These are phyloP conservation scores for Eimeria brunetti DNA, from an alignment of 169 alveolate species.

Conservation along the genomic window DNA sequence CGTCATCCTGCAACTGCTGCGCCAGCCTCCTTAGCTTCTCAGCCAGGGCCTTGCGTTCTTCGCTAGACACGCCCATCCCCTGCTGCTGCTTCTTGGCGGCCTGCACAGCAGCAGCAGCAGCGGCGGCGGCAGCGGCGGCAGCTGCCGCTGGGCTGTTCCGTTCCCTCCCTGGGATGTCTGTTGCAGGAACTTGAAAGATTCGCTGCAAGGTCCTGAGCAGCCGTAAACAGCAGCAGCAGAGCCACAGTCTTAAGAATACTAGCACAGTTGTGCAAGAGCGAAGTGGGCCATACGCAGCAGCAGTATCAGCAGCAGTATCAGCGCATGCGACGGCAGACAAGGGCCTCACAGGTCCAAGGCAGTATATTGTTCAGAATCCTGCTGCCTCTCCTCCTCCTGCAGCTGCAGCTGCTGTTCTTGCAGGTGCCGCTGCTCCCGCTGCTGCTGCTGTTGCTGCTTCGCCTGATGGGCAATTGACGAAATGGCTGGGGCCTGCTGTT, in stretches of 20 bases:
- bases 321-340: not conserved
- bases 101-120: conserved; percentile 25
- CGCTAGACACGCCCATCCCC: not conserved
- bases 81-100: conserved; percentile 16
- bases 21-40: conserved; percentile 55
- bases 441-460: not conserved
- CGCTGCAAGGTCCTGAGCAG: conserved; percentile 55
- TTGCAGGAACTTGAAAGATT: not conserved
- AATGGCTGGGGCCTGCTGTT: not conserved
- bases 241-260: not conserved
- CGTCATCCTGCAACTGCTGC: conserved; percentile 29
- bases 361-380: not conserved
- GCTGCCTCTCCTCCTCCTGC: not conserved
- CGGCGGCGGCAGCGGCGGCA: conserved; percentile 19
- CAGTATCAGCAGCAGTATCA: conserved; percentile 16
- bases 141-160: conserved; percentile 11
- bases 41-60: conserved; percentile 53
- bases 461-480: not conserved
- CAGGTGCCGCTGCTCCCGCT: not conserved
- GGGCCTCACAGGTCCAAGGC: conserved; percentile 36
- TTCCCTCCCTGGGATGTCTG: not conserved
- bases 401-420: not conserved
- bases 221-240: conserved; percentile 5
- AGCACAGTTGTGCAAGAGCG: not conserved
- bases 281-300: not conserved